phyloP scores from a whole-genome alignment of 176 grass and related monocot species.

The Triticum dicoccoides region DNA sequence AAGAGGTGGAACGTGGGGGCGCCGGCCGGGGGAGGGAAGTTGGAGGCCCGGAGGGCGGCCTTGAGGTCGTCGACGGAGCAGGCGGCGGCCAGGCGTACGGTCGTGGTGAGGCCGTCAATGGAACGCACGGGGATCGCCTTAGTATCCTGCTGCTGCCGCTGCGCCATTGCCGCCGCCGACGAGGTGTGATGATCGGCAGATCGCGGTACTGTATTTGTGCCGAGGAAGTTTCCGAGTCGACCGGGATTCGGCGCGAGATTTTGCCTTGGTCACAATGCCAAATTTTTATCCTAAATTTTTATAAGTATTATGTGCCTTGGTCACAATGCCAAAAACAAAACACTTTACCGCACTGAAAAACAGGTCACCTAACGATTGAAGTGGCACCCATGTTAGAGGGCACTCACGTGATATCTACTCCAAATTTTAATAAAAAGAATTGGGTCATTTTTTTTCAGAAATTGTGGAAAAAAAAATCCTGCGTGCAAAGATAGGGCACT shows the following conservation, averaged over 20 bases:
- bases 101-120: background rate
- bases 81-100: background rate
- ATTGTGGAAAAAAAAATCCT: too few relatives aligned
- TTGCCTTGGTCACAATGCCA: background rate
- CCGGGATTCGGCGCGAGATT: background rate
- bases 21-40: background rate
- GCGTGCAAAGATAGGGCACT: too few relatives aligned
- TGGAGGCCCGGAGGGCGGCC: background rate
- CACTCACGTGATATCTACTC: too few relatives aligned
- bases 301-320: too few relatives aligned
- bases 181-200: background rate
- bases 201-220: background rate
- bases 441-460: too few relatives aligned
- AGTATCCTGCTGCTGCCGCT: background rate
- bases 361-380: too few relatives aligned
- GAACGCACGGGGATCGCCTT: background rate
- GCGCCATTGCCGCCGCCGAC: background rate
- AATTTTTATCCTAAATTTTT: too few relatives aligned
- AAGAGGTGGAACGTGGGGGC: constrained; percentile 9
- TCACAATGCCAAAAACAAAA: too few relatives aligned
- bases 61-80: constrained; percentile 1
- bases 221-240: background rate
- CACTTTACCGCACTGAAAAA: too few relatives aligned
- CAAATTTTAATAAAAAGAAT: too few relatives aligned
- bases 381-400: too few relatives aligned